Evolutionary conservation across 371 early-diverging fungal genomes (phyloP), one percentile per base, ranked within the genome.

Genomic region (Zychaea mexicana): DNA sequence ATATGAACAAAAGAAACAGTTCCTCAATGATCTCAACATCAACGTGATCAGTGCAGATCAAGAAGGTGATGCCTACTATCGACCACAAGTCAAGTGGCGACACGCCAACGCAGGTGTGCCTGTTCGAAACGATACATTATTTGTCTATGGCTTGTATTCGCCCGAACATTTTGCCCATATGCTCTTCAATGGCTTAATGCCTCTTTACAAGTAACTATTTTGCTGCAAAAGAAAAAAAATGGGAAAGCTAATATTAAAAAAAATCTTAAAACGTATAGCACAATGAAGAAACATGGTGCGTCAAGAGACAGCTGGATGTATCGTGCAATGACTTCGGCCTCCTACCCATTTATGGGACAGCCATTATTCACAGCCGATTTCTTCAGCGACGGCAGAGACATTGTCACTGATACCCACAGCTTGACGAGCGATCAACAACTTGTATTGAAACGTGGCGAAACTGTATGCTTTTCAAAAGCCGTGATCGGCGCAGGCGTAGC

Each of bases 131-230:
- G 82, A 82, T 19, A 79, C 79, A 0, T 3, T 85, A 2, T 82
- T 79, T 70, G 82, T 81, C 3, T 81, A 85, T 60, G 78, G 76
- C 2, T 62, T 83, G 0, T 84, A 78, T 52, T 68, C 72, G 13
- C 81, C 86, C 0, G 72, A 58, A 13, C 84, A 84, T 38, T 84
- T 79, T 46, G 77, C 83, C 0, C 84, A 85, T 42, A 74, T 70
- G 66, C 60, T 85, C 1, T 85, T 69, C 27, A 85, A 85, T 56
- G 83, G 84, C 0, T 64, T 85, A 61, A 64, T 81, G 30, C 84
- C 83, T 19, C 66, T 85, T 0, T 84, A 78, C 59, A 54, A 69
- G 76, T 73, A 67, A 38, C 27, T 55, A n/a, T 36, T 17, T 3
- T 13, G 2, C 3, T 13, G 39, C 10, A 39, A 39, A 39, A 39